Evolutionary conservation across 208 protist genomes (phyloP), one percentile per base, ranked within the genome.

Genomic region (Wallacemonas rigidus): DNA sequence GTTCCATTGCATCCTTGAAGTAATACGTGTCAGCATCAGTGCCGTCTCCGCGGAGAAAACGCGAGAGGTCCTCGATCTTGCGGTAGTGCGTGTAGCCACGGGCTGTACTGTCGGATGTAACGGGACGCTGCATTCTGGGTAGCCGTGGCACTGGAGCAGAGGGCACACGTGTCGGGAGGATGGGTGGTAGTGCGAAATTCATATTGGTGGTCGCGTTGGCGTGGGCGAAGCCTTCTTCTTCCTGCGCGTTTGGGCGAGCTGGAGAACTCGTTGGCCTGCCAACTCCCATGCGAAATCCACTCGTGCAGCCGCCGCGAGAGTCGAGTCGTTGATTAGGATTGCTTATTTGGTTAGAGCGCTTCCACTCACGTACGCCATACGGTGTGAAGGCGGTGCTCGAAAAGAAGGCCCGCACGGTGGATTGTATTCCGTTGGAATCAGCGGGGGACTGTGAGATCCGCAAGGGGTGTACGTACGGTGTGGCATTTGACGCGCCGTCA

Each of bases 1-100:
- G 74, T 48, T 83, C 75, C 79, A 83, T 76, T 7, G 79, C 57
- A 61, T 83, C 79, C 7, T 43, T 39, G 51, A 83, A 83, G 79
- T 80, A 83, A 41, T 43, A 54, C 3, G 74, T 76, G 17, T 74
- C 61, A 7, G 68, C 47, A 2, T 15, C 77, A 7, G 62, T 44
- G 17, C 6, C 58, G 15, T 58, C 75, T 4, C 35, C 54, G 35
- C 12, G 43, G 6, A 83, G n/a, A 48, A 70, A 83, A 7, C 45
- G 47, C 3, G 72, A 71, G 9, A 83, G 56, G n/a, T 83, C 79
- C 35, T 79, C 79, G 40, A 83, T 80, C 12, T 47, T 44, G 40
- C 79, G 74, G 48, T 77, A 83, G 6, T 75, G 78, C 35, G 26
- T 63, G 17, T 17, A 9, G 3, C 60, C 41, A 8, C 60, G 12